A percentile compares a stretch with the other conserved stretches of the same genome.
Evolutionary conservation across 2,329 filamentous ascomycete genomes (phyloP).

Genomic region (Arthrinium phaeospermum): DNA sequence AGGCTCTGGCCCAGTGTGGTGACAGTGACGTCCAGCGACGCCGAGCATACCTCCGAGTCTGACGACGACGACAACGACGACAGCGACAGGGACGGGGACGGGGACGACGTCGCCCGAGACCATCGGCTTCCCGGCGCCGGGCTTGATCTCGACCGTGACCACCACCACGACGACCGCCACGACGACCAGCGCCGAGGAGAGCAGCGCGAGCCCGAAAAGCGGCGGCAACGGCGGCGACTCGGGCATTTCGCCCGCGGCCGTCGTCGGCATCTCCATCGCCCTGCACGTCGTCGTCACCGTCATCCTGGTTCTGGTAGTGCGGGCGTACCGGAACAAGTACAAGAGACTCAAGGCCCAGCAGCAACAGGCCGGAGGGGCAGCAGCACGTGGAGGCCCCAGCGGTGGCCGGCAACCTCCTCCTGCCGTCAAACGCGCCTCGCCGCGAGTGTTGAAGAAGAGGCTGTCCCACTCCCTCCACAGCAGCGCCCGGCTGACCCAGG

Average conservation of each 20-base stretch:
- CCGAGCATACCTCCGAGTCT: too few relatives aligned
- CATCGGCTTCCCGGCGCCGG: background rate
- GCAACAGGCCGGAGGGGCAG: background rate
- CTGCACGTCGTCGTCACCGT: background rate
- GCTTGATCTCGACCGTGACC: background rate
- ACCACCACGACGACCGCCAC: background rate
- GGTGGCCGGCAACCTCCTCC: background rate
- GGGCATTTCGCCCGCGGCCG: background rate
- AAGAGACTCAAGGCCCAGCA: background rate
- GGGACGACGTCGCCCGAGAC: background rate
- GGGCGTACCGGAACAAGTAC: background rate
- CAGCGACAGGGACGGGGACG: too few relatives aligned
- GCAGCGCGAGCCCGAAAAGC: too few relatives aligned
- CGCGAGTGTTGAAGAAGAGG: background rate
- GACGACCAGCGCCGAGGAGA: background rate
- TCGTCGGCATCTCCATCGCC: conserved; percentile 10
- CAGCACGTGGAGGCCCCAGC: background rate
- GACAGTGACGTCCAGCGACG: too few relatives aligned
- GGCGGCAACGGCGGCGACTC: background rate
- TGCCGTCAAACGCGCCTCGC: background rate
- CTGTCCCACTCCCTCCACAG: background rate
- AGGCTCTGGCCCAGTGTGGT: background rate
- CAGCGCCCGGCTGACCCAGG: background rate
- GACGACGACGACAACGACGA: background rate
- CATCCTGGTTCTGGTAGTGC: background rate